Evolutionary conservation across 192 early-diverging fungal genomes (phyloP).

Genomic region (Dissophora globulifera): DNA sequence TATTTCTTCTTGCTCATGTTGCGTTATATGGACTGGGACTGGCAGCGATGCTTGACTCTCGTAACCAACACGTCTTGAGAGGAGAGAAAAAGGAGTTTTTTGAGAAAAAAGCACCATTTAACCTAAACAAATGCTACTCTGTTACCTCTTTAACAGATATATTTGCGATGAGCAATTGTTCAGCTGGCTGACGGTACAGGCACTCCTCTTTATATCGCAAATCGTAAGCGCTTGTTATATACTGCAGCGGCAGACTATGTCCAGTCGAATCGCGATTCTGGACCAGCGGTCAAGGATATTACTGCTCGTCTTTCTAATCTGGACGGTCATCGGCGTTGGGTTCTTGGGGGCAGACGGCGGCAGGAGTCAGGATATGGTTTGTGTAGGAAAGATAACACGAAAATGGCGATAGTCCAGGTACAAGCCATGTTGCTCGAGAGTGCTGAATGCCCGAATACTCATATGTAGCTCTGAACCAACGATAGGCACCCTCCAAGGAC

Average conservation of each 20-base stretch:
- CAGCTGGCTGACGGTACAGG: constrained; percentile 50
- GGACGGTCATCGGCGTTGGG: constrained; percentile 50
- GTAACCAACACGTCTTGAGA: too few relatives aligned
- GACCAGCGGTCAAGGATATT: constrained; percentile 38
- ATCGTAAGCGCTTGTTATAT: constrained; percentile 30
- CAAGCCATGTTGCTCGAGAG: too few relatives aligned
- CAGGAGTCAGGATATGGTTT: constrained; percentile 14
- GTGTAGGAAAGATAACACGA: constrained; percentile 6
- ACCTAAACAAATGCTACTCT: neutral
- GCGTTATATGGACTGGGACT: too few relatives aligned
- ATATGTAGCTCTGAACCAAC: neutral
- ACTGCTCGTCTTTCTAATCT: constrained; percentile 36
- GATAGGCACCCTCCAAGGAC: constrained; percentile 25
- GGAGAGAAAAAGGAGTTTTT: too few relatives aligned
- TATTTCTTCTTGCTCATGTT: constrained; percentile 1
- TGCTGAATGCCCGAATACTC: too few relatives aligned
- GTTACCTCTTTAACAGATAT: neutral
- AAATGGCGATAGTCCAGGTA: neutral
- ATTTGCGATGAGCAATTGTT: constrained; percentile 53
- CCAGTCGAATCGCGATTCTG: constrained; percentile 15
- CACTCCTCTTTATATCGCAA: constrained; percentile 31
- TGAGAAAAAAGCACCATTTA: neutral
- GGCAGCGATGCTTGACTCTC: too few relatives aligned
- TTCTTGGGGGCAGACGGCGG: constrained; percentile 27
- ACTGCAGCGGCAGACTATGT: constrained; percentile 41